These are phyloP conservation scores for Ehretia macrophylla DNA, from an alignment of 257 asterid species.

Conservation along the genomic window DNA sequence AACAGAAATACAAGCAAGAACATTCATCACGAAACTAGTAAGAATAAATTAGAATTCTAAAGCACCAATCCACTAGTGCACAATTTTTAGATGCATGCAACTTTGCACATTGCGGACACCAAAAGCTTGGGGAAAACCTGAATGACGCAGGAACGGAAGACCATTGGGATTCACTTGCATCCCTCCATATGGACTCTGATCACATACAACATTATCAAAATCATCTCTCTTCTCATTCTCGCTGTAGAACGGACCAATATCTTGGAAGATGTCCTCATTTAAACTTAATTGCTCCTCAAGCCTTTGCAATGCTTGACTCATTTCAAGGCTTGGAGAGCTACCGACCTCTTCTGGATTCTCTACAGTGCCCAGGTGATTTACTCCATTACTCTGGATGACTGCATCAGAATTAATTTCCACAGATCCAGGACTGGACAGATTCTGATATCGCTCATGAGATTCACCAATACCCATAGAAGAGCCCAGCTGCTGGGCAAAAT, in stretches of 20 bases:
- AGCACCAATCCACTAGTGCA: no score
- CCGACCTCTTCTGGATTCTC: conserved; percentile 41
- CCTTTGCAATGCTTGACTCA: conserved; percentile 57
- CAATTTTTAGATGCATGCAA: no score
- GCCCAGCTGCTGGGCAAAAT: conserved; percentile 42
- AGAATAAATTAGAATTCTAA: no score
- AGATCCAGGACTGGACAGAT: conserved; percentile 56
- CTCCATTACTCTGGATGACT: conserved; percentile 18
- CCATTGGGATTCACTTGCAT: conserved; percentile 33
- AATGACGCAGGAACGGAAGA: conserved; percentile 28
- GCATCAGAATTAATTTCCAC: conserved; percentile 59
- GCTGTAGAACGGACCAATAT: conserved; percentile 24
- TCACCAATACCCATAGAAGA: conserved; percentile 46
- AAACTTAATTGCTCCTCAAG: conserved; percentile 75
- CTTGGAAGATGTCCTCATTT: conserved; percentile 51
- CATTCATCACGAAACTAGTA: no score
- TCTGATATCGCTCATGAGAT: conserved; percentile 45
- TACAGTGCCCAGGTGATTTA: conserved; percentile 20
- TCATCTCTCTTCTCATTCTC: conserved; percentile 43
- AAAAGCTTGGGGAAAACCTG: conserved; percentile 26
- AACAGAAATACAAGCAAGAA: no score
- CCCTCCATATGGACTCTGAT: conserved; percentile 39
- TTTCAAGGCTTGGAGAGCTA: conserved; percentile 45
- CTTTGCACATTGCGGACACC: background rate
- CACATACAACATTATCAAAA: conserved; percentile 35